Evolutionary conservation across 352 stramenopile genomes (phyloP), one percentile per base, ranked within the genome.

Genomic region (Globisporangium radiosum): DNA sequence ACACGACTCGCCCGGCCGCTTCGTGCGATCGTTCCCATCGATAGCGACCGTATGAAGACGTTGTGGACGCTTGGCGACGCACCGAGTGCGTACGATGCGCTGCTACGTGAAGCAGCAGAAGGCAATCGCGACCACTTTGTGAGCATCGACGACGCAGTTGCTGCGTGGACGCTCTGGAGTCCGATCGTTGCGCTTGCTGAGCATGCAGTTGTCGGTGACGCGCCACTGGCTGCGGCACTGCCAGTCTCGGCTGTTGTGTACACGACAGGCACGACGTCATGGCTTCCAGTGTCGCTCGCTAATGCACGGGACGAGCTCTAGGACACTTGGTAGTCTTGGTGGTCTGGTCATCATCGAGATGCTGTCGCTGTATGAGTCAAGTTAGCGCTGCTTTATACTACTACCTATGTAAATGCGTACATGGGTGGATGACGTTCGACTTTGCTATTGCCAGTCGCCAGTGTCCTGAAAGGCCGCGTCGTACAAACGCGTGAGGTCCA

Each of bases 111-210:
- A 47, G 64, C 72, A 4, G 50, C 49, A 14, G 40, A 15, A 4
- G 75, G 60, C 11, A 57, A 60, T 19, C 63, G 49, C 9, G 48
- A 52, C 8, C 59, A 83, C 17, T 88, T 87, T 51, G 72, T 71
- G 11, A 71, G 75, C 36, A 48, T 93, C 9, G 62, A 85, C 17
- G 78, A 93, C 37, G 60, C 90, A 6, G 57, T 90, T 19, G 76
- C 79, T 9, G 68, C 79, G 4, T 93, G 81, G 80, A 54, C 36
- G 11, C 17, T 92, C 9, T 93, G 81, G 79, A 81, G 68, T 10
- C 78, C 81, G 6, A 65, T 93, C 38, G 57, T 81, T n/a, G 47
- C 82, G 25, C 54, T 70, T 19, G 59, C 68, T 1, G 50, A 66
- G 17, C 47, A 40, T 33, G 38, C 38, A 4, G 4, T 36, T 36